Evolutionary conservation across 257 asterid genomes (phyloP).

Genomic region (Capsicum chinense): DNA sequence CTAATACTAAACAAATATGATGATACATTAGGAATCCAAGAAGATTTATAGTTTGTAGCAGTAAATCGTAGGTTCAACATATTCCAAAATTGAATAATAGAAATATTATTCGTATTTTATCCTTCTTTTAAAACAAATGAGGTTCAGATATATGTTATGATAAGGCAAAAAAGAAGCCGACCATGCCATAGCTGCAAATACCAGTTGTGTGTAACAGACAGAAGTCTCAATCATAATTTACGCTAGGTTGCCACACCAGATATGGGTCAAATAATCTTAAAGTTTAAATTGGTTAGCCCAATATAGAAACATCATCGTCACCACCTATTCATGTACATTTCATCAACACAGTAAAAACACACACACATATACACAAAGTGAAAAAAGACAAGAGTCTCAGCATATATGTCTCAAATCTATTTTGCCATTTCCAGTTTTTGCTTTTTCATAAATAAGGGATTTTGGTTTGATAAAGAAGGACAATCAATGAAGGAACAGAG

Average conservation of each 20-base stretch:
- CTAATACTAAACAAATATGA: too few relatives aligned
- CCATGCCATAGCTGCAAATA: slow-evolving; percentile 21
- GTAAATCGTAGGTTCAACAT: too few relatives aligned
- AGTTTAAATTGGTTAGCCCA: background rate
- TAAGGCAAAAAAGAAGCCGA: background rate
- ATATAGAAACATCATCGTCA: slow-evolving; percentile 8
- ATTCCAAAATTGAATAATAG: background rate
- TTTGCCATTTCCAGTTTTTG: too few relatives aligned
- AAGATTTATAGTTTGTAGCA: too few relatives aligned
- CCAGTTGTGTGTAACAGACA: background rate
- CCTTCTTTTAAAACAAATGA: background rate
- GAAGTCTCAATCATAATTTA: background rate
- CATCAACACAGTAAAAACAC: background rate
- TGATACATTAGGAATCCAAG: too few relatives aligned
- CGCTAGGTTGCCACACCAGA: background rate
- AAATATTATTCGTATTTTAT: background rate
- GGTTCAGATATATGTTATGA: slow-evolving; percentile 36
- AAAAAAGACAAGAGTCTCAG: background rate
- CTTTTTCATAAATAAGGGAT: too few relatives aligned
- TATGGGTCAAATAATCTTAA: background rate
- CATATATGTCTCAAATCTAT: too few relatives aligned
- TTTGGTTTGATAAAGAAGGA: too few relatives aligned
- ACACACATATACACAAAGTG: background rate
- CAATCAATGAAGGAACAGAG: slow-evolving; percentile 22
- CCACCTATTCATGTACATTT: background rate